phyloP scores from a whole-genome alignment of 768 basidiomycete species.

The Psilocybe sp. region DNA sequence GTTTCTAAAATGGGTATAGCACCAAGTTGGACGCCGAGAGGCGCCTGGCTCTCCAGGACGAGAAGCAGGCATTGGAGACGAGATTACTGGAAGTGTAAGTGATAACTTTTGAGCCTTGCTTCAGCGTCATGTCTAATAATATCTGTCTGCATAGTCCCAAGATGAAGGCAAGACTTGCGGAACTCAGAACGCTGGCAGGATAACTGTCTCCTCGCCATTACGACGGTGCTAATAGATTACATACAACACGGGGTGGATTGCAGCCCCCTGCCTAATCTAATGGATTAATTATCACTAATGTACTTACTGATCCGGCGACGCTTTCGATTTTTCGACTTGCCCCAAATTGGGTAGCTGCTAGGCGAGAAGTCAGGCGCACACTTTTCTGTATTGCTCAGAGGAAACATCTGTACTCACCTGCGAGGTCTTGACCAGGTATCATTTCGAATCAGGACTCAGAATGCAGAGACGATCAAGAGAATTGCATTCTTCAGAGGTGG shows the following conservation, averaged over 20 bases:
- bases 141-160: conserved; percentile 57
- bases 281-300: too few species aligned
- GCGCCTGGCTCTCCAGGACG: conserved; percentile 87
- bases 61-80: conserved; percentile 85
- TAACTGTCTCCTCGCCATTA: not conserved
- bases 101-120: not conserved
- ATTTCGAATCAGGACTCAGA: too few species aligned
- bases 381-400: too few species aligned
- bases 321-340: not conserved
- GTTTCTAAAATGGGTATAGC: conserved; percentile 34
- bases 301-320: not conserved
- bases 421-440: too few species aligned
- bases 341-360: not conserved
- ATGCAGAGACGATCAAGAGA: too few species aligned
- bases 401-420: too few species aligned
- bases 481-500: too few species aligned
- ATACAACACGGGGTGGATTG: too few species aligned
- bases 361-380: not conserved
- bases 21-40: conserved; percentile 88
- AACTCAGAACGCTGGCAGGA: conserved; percentile 40
- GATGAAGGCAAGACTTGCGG: conserved; percentile 71
- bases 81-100: conserved; percentile 86
- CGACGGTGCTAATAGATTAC: too few species aligned
- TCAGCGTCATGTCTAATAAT: not conserved
- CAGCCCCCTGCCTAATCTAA: too few species aligned